Evolutionary conservation across 306 rosid genomes (phyloP).

Genomic region (Rubus idaeus): DNA sequence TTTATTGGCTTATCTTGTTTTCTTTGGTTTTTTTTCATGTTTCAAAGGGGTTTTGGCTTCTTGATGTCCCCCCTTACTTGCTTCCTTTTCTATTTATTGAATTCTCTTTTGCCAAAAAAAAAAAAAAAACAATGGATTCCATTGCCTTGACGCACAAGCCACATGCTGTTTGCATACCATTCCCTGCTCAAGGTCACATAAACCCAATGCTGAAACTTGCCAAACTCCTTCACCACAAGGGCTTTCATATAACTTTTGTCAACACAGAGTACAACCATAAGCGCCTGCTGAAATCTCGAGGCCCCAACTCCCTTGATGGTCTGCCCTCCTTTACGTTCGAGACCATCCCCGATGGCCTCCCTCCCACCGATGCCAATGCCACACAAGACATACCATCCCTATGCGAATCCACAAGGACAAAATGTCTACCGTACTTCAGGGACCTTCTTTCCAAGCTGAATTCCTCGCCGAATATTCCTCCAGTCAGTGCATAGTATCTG

Average conservation of each 20-base stretch:
- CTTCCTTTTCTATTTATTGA: too few relatives aligned
- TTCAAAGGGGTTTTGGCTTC: too few relatives aligned
- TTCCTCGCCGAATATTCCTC: slow-evolving; percentile 8
- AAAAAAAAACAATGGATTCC: slow-evolving; percentile 10
- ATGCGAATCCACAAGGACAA: background rate
- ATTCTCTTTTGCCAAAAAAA: too few relatives aligned
- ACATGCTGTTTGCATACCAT: slow-evolving; percentile 28
- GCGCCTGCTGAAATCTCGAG: slow-evolving; percentile 28
- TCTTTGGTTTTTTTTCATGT: too few relatives aligned
- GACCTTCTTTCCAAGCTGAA: slow-evolving; percentile 27
- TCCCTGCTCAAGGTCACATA: slow-evolving; percentile 38
- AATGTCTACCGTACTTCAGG: slow-evolving; percentile 18
- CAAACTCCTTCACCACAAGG: slow-evolving; percentile 30
- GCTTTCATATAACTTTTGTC: slow-evolving; percentile 38
- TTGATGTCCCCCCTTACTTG: too few relatives aligned
- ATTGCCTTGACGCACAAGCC: background rate
- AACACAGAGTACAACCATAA: slow-evolving; percentile 34
- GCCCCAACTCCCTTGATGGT: slow-evolving; percentile 22
- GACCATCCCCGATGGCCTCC: slow-evolving; percentile 29
- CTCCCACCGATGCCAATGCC: slow-evolving; percentile 16
- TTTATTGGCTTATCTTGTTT: too few relatives aligned
- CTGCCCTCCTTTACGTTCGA: slow-evolving; percentile 26
- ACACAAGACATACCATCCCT: slow-evolving; percentile 20
- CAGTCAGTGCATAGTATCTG: slow-evolving; percentile 35
- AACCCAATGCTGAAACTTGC: slow-evolving; percentile 36